These are phyloP conservation scores for Colletotrichum liriopes DNA, from an alignment of 2,329 filamentous ascomycete species.

Conservation along the genomic window DNA sequence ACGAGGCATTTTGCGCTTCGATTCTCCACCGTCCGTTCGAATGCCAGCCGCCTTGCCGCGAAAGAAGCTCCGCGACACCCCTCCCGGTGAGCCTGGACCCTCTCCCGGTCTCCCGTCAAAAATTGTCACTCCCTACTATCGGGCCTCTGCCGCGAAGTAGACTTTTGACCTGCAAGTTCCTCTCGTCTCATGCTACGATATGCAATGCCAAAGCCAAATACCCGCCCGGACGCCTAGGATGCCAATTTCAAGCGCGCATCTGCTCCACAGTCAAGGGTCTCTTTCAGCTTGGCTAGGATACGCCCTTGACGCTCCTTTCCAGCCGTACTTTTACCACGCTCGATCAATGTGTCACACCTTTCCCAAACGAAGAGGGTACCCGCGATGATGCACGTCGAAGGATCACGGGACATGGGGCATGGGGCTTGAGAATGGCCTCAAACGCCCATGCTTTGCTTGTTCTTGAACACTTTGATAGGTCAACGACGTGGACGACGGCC, in stretches of 20 bases:
- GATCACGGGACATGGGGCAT: not conserved
- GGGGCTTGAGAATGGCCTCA: not conserved
- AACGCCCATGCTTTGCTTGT: not conserved
- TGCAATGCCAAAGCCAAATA: constrained; percentile 19
- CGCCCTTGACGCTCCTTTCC: constrained; percentile 18
- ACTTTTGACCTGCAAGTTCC: not conserved
- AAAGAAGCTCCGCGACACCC: constrained; percentile 2
- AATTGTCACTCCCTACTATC: not conserved
- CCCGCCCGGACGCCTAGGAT: not conserved
- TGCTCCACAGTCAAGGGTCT: constrained; percentile 9
- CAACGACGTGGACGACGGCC: not conserved
- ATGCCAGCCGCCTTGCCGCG: constrained; percentile 32
- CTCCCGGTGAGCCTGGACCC: not conserved
- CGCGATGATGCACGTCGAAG: constrained; percentile 2
- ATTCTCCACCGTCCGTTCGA: not conserved
- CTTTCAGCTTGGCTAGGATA: constrained; percentile 33
- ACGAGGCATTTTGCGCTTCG: constrained; percentile 35
- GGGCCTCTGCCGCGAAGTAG: not conserved
- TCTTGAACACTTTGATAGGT: not conserved
- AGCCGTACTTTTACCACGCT: not conserved
- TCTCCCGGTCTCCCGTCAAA: not conserved
- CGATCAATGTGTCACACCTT: constrained; percentile 17
- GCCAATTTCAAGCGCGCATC: constrained; percentile 2
- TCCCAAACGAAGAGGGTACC: not conserved
- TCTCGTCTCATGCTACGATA: not conserved